Evolutionary conservation across 2,329 filamentous ascomycete species (phyloP).

Genomic region (Hypoxylon rubiginosum): DNA sequence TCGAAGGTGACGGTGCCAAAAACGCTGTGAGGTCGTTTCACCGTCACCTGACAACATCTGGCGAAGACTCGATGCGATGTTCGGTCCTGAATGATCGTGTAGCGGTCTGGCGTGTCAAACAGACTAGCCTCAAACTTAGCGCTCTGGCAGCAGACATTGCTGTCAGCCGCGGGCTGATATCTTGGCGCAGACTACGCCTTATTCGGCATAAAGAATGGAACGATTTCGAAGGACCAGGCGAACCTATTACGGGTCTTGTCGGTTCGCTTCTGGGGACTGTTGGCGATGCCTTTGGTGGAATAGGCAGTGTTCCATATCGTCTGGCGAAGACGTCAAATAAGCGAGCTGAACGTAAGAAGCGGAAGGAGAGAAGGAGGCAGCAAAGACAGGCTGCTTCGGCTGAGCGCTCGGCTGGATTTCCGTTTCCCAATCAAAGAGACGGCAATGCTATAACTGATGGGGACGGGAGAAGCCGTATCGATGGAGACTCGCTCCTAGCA

Average conservation of each 20-base stretch:
- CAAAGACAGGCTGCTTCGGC: constrained; percentile 39
- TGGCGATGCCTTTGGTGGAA: constrained; percentile 70
- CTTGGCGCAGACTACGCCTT: constrained; percentile 74
- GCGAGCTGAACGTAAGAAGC: constrained; percentile 64
- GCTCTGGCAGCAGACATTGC: constrained; percentile 75
- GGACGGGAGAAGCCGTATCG: constrained; percentile 6
- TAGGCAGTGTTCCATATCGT: constrained; percentile 73
- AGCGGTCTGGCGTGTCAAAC: constrained; percentile 76
- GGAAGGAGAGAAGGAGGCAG: constrained; percentile 54
- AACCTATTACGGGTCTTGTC: constrained; percentile 76
- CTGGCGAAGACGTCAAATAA: constrained; percentile 70
- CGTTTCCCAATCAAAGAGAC: constrained; percentile 36
- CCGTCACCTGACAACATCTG: constrained; percentile 66
- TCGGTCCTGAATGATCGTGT: constrained; percentile 73
- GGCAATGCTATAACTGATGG: constrained; percentile 9
- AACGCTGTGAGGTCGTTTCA: constrained; percentile 79
- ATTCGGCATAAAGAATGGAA: constrained; percentile 80
- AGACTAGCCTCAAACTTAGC: constrained; percentile 71
- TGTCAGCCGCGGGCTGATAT: constrained; percentile 70
- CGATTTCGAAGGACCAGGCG: constrained; percentile 81
- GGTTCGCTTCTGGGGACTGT: constrained; percentile 72
- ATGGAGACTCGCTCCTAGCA: constrained; percentile 37
- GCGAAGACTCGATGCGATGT: constrained; percentile 72
- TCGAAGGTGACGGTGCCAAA: constrained; percentile 75
- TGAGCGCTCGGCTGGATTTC: constrained; percentile 38